These are phyloP conservation scores for Euphorbia lathyris DNA, from an alignment of 345 rosid species.

Conservation along the genomic window DNA sequence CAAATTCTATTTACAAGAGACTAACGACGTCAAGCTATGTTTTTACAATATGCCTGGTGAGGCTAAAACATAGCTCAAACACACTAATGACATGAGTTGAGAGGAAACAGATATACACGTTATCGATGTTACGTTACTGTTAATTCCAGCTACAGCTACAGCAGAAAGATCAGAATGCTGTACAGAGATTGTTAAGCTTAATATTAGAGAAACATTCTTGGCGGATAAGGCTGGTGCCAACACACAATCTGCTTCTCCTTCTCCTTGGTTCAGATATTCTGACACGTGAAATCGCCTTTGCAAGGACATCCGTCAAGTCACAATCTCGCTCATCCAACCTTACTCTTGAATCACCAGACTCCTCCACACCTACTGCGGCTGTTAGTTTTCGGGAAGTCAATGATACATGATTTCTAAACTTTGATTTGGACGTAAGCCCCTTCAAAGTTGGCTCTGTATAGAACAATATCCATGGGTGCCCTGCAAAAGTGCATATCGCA, in stretches of 20 bases:
- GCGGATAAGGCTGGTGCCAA: too few species aligned
- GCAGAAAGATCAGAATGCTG: conserved; percentile 14
- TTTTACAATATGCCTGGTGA: neutral
- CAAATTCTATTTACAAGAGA: too few species aligned
- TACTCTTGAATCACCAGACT: conserved; percentile 2
- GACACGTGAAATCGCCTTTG: conserved; percentile 16
- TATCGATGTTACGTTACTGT: conserved; percentile 2
- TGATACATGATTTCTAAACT: conserved; percentile 10
- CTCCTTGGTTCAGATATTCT: too few species aligned
- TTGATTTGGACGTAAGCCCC: neutral
- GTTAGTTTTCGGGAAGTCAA: conserved; percentile 5
- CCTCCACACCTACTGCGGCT: neutral
- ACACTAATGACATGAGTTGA: too few species aligned
- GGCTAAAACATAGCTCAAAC: neutral
- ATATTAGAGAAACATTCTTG: conserved; percentile 18
- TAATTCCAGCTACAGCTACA: neutral
- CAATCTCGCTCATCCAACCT: conserved; percentile 18
- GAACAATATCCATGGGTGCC: too few species aligned
- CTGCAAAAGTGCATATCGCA: conserved; percentile 5
- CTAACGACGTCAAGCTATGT: neutral
- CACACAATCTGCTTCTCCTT: too few species aligned
- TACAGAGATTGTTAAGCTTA: conserved; percentile 19
- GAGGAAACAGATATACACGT: neutral
- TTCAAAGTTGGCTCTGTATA: conserved; percentile 11
- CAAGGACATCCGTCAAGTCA: conserved; percentile 11